Percentiles rank a stretch among this genome's conserved stretches.
Evolutionary conservation across 148 eudicot genomes (phyloP).

Genomic region (Gaultheria prostrata): DNA sequence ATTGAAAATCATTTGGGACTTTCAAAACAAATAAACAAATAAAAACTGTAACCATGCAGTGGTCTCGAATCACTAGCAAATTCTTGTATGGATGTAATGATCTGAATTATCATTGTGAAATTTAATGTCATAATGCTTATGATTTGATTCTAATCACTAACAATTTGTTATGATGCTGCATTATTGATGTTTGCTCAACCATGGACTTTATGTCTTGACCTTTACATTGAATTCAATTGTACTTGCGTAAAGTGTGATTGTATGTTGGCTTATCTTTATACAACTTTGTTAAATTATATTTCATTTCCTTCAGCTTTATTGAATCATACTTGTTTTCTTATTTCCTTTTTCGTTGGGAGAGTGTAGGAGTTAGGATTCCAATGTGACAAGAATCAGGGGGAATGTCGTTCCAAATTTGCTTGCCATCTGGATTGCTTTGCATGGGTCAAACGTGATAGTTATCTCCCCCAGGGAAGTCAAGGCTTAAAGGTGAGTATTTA

Average conservation of each 20-base stretch:
- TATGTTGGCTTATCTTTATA: neutral
- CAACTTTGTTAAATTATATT: slow-evolving; percentile 5
- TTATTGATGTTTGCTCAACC: slow-evolving; percentile 1
- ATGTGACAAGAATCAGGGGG: slow-evolving; percentile 94
- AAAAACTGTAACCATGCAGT: neutral
- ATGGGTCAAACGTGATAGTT: slow-evolving; percentile 99
- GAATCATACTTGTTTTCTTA: neutral
- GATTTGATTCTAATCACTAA: neutral
- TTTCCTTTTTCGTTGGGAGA: slow-evolving; percentile 20
- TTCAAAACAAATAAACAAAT: neutral
- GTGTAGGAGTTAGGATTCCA: slow-evolving; percentile 88
- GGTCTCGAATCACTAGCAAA: neutral
- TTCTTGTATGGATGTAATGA: neutral
- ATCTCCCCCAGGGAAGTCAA: slow-evolving; percentile 99
- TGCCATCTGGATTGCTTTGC: slow-evolving; percentile 99
- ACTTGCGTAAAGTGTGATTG: slow-evolving; percentile 9
- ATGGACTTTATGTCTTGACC: slow-evolving; percentile 12
- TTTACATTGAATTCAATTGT: neutral
- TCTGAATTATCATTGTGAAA: neutral
- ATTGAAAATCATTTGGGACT: neutral
- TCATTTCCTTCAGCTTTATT: slow-evolving; percentile 1
- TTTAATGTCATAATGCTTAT: neutral
- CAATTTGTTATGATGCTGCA: neutral
- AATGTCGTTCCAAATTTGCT: slow-evolving; percentile 99
- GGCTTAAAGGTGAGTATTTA: slow-evolving; percentile 75